Evolutionary conservation across 2,329 filamentous ascomycete species (phyloP), one percentile per base, ranked within the genome.

Genomic region (Geosmithia putterillii): DNA sequence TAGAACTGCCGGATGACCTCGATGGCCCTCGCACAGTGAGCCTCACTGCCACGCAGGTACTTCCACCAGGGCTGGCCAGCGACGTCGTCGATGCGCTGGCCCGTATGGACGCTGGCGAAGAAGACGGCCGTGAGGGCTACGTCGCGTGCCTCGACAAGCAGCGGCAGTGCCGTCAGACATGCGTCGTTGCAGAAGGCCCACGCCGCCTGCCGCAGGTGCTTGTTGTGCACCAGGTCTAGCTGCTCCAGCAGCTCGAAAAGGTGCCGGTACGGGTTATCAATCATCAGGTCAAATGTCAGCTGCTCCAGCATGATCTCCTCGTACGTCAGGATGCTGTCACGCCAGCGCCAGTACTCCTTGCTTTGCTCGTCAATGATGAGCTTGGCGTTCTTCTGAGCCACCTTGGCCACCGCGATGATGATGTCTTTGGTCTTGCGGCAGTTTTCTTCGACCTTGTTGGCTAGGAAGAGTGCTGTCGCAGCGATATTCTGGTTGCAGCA

Each of bases 271-370:
- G 92, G 90, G 47, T 88, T 86, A 51, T 94, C 85, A 22, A 95
- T 72, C 61, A 89, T 86, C 39, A 98, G 71, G 58, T 98, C 92
- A 60, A 98, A 98, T 47, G 89, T 96, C 17, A 98, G 71, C 39
- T 80, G 79, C 60, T 96, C 92, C 15, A 98, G 74, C 67, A 98
- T 83, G 38, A 90, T 70, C 58, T 96, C 92, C 64, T 98, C 92
- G 57, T 94, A 87, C 50, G 84, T 82, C 14, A 96, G 69, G 45
- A 98, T 94, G 46, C 83, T 92, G 58, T 98, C 92, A 47, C 88
- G 79, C 92, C 92, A 98, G 55, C 85, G 79, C 92, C 92, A 98
- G 59, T 92, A 98, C 57, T 98, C 92, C 57, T 95, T 96, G 52
- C 85, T 94, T 61, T 96, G 89, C 63, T 96, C 92, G 58, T 98